Percentiles rank a stretch among this genome's conserved stretches.
These are phyloP conservation scores for Xylaria acuta DNA, from an alignment of 495 filamentous ascomycete genomes.

Conservation along the genomic window DNA sequence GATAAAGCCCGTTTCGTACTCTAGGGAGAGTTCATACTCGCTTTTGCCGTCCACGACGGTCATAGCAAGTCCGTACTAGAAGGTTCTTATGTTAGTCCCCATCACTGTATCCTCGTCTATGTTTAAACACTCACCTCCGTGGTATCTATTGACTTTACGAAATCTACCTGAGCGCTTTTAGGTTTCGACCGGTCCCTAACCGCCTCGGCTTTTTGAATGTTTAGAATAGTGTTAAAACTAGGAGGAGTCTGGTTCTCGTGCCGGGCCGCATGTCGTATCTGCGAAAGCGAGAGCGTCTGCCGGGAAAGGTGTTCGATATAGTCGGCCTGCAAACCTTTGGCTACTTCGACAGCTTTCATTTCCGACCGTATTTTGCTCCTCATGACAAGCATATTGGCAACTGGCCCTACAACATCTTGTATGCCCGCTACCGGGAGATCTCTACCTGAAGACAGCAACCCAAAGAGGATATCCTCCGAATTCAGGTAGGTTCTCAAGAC, in stretches of 20 bases:
- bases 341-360: conserved; percentile 35
- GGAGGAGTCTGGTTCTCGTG: conserved; percentile 13
- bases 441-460: conserved; percentile 59
- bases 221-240: conserved; percentile 58
- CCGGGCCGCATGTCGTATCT: conserved; percentile 11
- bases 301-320: conserved; percentile 55
- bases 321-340: conserved; percentile 53
- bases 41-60: background rate
- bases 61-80: conserved; percentile 13
- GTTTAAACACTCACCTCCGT: conserved; percentile 19
- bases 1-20: conserved; percentile 11
- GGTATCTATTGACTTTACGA: conserved; percentile 60
- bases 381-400: conserved; percentile 66
- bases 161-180: conserved; percentile 55
- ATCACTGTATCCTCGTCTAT: background rate
- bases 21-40: background rate
- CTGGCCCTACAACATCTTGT: conserved; percentile 53
- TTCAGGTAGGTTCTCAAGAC: conserved; percentile 42
- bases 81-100: background rate
- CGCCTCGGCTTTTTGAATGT: conserved; percentile 8
- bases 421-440: conserved; percentile 54
- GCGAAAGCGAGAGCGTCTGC: conserved; percentile 50
- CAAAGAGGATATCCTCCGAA: conserved; percentile 56
- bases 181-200: conserved; percentile 22
- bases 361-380: conserved; percentile 48